Base-by-base conservation (phyloP, 2,329 filamentous ascomycete genomes). In the Aspergillus piperis region DNA sequence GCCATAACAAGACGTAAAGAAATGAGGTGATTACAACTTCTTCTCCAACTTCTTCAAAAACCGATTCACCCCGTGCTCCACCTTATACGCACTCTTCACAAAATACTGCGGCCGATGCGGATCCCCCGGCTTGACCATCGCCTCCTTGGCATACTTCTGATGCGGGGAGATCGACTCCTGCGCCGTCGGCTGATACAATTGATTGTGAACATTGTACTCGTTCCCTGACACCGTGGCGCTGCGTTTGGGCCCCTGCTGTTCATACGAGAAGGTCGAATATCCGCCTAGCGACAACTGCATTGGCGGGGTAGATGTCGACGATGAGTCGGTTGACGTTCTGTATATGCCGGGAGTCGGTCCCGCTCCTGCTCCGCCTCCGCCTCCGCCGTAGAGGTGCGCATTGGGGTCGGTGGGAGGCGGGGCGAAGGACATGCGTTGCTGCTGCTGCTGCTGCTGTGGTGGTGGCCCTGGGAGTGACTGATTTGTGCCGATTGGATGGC, bases 11-110 rank as follows among this genome's bases (percentile, higher is more conserved):
- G 17, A 19, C 17, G 17, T 19, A 19, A 19, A 19, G 17, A 19
- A 19, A 19, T 19, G 17, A n/a, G 8, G 41, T 10, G 27, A 23
- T 57, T 51, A 75, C 39, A 76, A 57, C 58, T 62, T 75, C 68
- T 79, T 81, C 66, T 81, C 79, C 53, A 81, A 65, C 64, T 75
- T 79, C 71, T 78, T 81, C 55, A 81, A 71, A 50, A 80, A 78
- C 27, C 75, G 72, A 60, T 80, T 80, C 19, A 80, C 74, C 4
- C 75, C 72, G 62, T 74, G 77, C 61, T 81, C 79, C 54, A 80
- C 64, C 52, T 72, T 73, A 15, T 71, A 70, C 11, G 74, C 72
- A 39, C 69, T 70, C 25, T 78, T 71, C 53, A 79, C 77, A 8
- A 80, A 59, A 39, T 68, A 77, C n/a, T 72, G 71, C 2, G 71